Evolutionary conservation across 116 monocot species (phyloP).

Genomic region (Zostera marina): DNA sequence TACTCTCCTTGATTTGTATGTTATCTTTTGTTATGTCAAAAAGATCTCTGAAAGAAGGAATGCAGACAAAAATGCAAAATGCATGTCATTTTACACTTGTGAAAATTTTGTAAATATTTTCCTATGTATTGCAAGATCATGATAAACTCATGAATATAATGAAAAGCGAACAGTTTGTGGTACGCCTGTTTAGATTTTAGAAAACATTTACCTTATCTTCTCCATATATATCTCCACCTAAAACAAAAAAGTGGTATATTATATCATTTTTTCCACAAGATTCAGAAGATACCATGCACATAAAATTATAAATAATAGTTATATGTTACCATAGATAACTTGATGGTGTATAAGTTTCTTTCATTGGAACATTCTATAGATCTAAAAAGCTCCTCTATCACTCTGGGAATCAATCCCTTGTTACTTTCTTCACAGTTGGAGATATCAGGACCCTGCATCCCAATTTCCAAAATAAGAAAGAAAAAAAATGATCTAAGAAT

Average conservation of each 20-base stretch:
- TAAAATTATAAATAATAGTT: neutral
- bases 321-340: constrained; percentile 63
- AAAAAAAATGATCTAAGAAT: neutral
- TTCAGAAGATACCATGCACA: neutral
- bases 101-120: neutral
- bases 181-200: neutral
- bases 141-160: neutral
- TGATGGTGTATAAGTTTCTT: constrained; percentile 21
- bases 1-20: constrained; percentile 64
- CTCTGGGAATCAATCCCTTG: constrained; percentile 60
- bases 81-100: neutral
- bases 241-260: constrained; percentile 3
- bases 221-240: constrained; percentile 95
- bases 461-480: neutral
- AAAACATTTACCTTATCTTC: constrained; percentile 49
- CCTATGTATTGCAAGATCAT: neutral
- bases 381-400: constrained; percentile 50
- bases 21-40: constrained; percentile 89
- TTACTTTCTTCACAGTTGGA: constrained; percentile 27
- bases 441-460: constrained; percentile 43
- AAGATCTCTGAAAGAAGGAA: constrained; percentile 48
- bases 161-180: neutral
- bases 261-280: neutral
- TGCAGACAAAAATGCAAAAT: neutral
- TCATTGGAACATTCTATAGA: constrained; percentile 17